Percentiles rank a stretch among this genome's conserved stretches.
Conservation (phyloP, 2,329 filamentous ascomycete species). For the Volutella citrinella region DNA sequence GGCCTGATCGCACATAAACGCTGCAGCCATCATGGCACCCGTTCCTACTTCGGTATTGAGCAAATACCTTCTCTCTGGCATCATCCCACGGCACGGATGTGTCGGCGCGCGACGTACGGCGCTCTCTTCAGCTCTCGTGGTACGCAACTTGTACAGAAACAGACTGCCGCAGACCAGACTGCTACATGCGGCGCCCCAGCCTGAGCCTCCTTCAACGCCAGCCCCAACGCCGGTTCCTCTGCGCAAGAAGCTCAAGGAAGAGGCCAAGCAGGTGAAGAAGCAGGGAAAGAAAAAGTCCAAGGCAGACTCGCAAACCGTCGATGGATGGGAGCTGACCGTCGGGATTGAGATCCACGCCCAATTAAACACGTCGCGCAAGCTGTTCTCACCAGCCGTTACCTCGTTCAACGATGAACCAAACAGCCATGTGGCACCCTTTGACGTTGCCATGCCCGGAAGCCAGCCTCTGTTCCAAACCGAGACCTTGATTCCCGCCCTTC, state of each 20-base stretch:
- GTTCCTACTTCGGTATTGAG: constrained; percentile 43
- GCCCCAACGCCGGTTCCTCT: constrained; percentile 47
- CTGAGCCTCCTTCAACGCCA: too few relatives aligned
- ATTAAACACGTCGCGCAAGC: constrained; percentile 81
- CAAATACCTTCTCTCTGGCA: constrained; percentile 47
- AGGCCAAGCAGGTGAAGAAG: constrained; percentile 68
- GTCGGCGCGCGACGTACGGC: constrained; percentile 20
- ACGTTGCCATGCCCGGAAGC: constrained; percentile 83
- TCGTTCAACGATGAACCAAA: constrained; percentile 71
- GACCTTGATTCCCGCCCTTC: constrained; percentile 82
- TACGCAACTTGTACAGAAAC: constrained; percentile 21
- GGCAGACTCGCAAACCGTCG: constrained; percentile 47
- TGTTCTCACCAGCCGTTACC: constrained; percentile 75
- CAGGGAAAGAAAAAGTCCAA: constrained; percentile 50
- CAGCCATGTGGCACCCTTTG: constrained; percentile 83
- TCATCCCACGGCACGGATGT: constrained; percentile 41
- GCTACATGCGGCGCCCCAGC: too few relatives aligned
- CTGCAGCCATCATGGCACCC: constrained; percentile 38
- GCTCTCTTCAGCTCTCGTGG: constrained; percentile 9
- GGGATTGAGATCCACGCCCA: constrained; percentile 98
- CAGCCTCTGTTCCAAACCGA: constrained; percentile 83
- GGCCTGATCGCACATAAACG: too few relatives aligned
- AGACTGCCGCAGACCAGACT: constrained; percentile 27
- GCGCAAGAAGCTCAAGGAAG: constrained; percentile 70
- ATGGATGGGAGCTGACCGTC: constrained; percentile 88